Evolutionary conservation across 2,329 filamentous ascomycete genomes (phyloP), one percentile per base, ranked within the genome.

Genomic region (Daldinia eschscholtzii): DNA sequence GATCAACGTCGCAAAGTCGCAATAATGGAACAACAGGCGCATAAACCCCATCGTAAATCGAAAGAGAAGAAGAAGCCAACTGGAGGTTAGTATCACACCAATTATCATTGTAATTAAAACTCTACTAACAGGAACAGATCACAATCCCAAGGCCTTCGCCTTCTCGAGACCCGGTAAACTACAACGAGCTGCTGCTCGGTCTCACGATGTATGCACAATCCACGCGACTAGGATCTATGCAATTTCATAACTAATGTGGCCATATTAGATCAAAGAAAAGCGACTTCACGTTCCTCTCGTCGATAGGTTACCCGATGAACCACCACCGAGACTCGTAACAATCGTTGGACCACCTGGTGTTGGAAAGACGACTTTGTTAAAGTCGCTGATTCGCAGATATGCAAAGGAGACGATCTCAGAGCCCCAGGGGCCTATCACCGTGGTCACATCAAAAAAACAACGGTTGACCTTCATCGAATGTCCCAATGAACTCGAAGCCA

Each of bases 401-500:
- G 93, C 96, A 52, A 99, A 99, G 79, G 96, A 99, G 80, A 95
- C 93, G 0, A 88, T 99, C 44, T 91, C 93, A 33, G 91, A 95
- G 35, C 96, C 96, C 0, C 91, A 92, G 74, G 96, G 96, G 0
- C 96, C 96, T 3, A 91, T 99, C 67, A 99, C 97, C 1, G 92
- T 99, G 57, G 94, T 99, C 53, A 98, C 96, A 0, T 97, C 94
- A 65, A 99, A 98, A 84, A 92, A 95, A 77, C 91, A 97, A 79
- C 91, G 96, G 41, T 87, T 99, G 56, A 99, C 96, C 0, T 98
- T 99, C 79, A 83, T 99, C 77, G 96, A 99, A 88, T 97, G 93
- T 77, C 94, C 97, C n/a, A 95, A 98, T 78, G 94, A 96, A 75
- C 88, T 99, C 61, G 94, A 97, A 70, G 92, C 93, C 73, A 98